Conservation (phyloP, 768 basidiomycete genomes). For the Tricholomella constricta region DNA sequence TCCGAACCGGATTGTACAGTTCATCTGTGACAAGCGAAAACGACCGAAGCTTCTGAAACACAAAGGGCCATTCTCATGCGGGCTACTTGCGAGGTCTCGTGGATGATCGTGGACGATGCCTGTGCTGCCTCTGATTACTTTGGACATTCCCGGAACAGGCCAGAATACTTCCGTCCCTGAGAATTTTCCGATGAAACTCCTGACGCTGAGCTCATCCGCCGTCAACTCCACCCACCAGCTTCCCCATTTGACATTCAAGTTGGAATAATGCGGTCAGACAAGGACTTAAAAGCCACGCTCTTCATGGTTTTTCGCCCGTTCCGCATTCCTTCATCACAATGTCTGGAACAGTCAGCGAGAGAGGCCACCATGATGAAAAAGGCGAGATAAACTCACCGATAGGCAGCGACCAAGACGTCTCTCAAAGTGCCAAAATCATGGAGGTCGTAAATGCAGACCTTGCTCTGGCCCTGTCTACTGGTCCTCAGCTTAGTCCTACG, state of each 20-base stretch:
- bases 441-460: slow-evolving; percentile 41
- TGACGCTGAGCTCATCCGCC: no score
- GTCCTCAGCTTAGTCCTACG: slow-evolving; percentile 41
- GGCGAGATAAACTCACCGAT: slow-evolving; percentile 11
- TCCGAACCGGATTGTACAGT: no score
- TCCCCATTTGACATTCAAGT: neutral
- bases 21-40: no score
- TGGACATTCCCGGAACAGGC: neutral
- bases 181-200: neutral
- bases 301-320: neutral
- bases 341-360: slow-evolving; percentile 19
- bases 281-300: neutral
- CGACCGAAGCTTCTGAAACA: neutral
- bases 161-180: neutral
- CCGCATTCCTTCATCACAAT: slow-evolving; percentile 6
- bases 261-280: neutral
- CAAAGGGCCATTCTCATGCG: neutral
- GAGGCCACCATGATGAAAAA: slow-evolving; percentile 3
- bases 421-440: slow-evolving; percentile 24
- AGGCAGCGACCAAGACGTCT: neutral
- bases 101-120: no score
- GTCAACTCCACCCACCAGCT: neutral
- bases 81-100: neutral
- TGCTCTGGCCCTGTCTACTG: slow-evolving; percentile 45
- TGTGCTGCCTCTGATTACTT: neutral